These are phyloP conservation scores for Xylaria sp. DNA, from an alignment of 2,329 filamentous ascomycete genomes.

Conservation along the genomic window DNA sequence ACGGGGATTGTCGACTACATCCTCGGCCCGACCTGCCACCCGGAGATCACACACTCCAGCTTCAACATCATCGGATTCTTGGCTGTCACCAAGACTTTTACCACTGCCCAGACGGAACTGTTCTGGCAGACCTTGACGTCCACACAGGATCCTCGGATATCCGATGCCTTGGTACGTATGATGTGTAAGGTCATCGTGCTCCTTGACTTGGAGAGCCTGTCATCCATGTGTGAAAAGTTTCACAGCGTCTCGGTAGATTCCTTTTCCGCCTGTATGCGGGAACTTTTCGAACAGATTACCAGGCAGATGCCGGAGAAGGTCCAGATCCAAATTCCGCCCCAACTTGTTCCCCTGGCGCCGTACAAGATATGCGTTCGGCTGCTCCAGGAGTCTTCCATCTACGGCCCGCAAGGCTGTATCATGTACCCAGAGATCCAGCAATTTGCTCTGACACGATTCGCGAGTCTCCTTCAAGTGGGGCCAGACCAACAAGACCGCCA, in stretches of 20 bases:
- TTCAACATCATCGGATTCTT: slow-evolving; percentile 87
- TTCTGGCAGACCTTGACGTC: slow-evolving; percentile 83
- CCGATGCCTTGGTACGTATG: slow-evolving; percentile 77
- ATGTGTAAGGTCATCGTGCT: slow-evolving; percentile 51
- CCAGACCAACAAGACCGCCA: slow-evolving; percentile 58
- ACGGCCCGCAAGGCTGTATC: slow-evolving; percentile 54
- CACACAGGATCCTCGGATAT: slow-evolving; percentile 82
- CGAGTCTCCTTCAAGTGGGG: slow-evolving; percentile 60
- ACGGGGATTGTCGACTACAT: slow-evolving; percentile 83
- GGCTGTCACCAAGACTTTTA: slow-evolving; percentile 76
- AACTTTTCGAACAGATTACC: slow-evolving; percentile 63
- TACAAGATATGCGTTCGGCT: slow-evolving; percentile 65
- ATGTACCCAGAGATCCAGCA: slow-evolving; percentile 64
- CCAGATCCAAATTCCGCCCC: slow-evolving; percentile 7
- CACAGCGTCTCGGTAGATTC: slow-evolving; percentile 62
- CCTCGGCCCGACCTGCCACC: slow-evolving; percentile 87
- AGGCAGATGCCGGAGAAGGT: slow-evolving; percentile 50
- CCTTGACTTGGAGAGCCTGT: slow-evolving; percentile 51
- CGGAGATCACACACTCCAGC: slow-evolving; percentile 81
- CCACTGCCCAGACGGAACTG: slow-evolving; percentile 70
- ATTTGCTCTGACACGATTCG: slow-evolving; percentile 65
- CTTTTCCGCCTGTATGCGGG: slow-evolving; percentile 64
- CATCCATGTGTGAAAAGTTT: slow-evolving; percentile 74
- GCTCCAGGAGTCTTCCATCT: slow-evolving; percentile 70
- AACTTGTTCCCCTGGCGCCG: slow-evolving; percentile 37